phyloP scores from a whole-genome alignment of 2,329 filamentous ascomycete species.

The Ophiostoma novo-ulmi region DNA sequence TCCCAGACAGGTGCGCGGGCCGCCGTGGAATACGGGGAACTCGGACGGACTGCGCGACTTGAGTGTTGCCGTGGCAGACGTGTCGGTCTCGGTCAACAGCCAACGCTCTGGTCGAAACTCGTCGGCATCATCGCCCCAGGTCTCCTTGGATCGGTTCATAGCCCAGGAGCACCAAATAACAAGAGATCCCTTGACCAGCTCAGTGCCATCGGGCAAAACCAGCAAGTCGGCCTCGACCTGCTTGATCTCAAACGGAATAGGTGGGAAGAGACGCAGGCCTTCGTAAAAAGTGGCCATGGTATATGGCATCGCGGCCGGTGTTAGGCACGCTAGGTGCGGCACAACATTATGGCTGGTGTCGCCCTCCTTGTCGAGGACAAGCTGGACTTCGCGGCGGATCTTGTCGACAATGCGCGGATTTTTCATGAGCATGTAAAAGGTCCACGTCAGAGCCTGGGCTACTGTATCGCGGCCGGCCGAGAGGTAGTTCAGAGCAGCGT shows the following conservation, averaged over 20 bases:
- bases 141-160: slow-evolving; percentile 53
- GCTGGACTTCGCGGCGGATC: slow-evolving; percentile 42
- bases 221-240: slow-evolving; percentile 45
- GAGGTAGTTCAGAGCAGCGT: slow-evolving; percentile 61
- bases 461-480: slow-evolving; percentile 62
- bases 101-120: slow-evolving; percentile 54
- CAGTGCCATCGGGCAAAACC: slow-evolving; percentile 57
- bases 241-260: slow-evolving; percentile 62
- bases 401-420: slow-evolving; percentile 40
- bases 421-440: slow-evolving; percentile 55
- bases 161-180: slow-evolving; percentile 62
- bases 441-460: slow-evolving; percentile 61
- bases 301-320: slow-evolving; percentile 47
- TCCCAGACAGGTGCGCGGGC: slow-evolving; percentile 55
- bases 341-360: slow-evolving; percentile 16
- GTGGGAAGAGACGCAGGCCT: slow-evolving; percentile 56
- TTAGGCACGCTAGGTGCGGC: slow-evolving; percentile 36
- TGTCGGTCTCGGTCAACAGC: slow-evolving; percentile 34
- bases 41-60: slow-evolving; percentile 47
- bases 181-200: slow-evolving; percentile 49
- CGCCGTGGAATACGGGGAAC: slow-evolving; percentile 62
- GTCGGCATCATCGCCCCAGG: slow-evolving; percentile 54
- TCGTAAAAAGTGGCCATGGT: slow-evolving; percentile 60
- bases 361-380: slow-evolving; percentile 27
- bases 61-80: slow-evolving; percentile 30